phyloP scores from a whole-genome alignment of 305 asterid species.

The Solanum hybrid region DNA sequence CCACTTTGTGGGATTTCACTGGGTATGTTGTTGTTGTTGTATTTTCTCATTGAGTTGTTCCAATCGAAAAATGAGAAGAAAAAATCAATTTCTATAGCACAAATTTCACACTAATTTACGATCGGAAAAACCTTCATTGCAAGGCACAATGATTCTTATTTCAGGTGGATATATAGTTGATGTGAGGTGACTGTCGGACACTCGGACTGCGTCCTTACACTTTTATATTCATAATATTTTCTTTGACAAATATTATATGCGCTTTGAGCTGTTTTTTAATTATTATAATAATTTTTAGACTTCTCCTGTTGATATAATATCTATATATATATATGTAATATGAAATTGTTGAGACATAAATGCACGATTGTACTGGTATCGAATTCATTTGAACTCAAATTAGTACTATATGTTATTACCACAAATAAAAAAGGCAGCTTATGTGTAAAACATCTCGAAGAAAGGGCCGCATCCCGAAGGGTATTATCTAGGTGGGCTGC shows the following conservation, averaged over 20 bases:
- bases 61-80: rapidly evolving
- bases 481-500: not conserved
- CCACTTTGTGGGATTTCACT: no score
- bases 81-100: rapidly evolving
- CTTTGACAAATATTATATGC: not conserved
- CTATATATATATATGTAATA: no score
- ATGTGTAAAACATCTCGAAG: not conserved
- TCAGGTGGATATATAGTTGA: not conserved
- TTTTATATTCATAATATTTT: not conserved
- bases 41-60: no score
- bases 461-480: not conserved
- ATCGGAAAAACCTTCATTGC: not conserved
- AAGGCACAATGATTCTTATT: not conserved
- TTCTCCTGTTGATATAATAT: not conserved
- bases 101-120: not conserved
- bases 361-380: not conserved
- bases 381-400: no score
- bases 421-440: no score
- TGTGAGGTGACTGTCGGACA: not conserved
- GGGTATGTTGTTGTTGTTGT: no score
- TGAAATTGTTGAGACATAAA: not conserved
- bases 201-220: not conserved
- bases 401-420: not conserved
- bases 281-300: not conserved
- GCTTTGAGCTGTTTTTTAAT: not conserved